A percentile compares a stretch with the other conserved stretches of the same genome.
These are phyloP conservation scores for Exsudoporus frostii DNA, from an alignment of 768 basidiomycete species.

Conservation along the genomic window DNA sequence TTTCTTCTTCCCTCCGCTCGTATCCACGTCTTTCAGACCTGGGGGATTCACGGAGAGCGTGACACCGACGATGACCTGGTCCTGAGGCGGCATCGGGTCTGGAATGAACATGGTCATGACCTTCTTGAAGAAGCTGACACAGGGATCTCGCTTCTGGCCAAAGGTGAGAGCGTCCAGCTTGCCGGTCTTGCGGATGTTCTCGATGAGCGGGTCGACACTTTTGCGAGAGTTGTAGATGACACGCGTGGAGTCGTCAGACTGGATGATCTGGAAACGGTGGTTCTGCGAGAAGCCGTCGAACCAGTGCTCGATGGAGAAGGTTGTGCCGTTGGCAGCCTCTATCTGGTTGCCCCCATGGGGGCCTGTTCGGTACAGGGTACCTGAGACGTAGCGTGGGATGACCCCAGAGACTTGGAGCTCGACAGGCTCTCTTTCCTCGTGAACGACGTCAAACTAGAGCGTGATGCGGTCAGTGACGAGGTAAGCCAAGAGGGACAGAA, in stretches of 20 bases:
- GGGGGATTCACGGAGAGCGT: constrained; percentile 32
- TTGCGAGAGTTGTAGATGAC: constrained; percentile 36
- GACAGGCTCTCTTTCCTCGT: constrained; percentile 28
- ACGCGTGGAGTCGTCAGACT: constrained; percentile 18
- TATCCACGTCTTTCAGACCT: constrained; percentile 22
- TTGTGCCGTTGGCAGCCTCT: constrained; percentile 14
- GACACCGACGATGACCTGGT: constrained; percentile 25
- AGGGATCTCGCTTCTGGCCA: constrained; percentile 34
- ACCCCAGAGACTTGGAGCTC: constrained; percentile 27
- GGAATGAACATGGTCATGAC: constrained; percentile 31
- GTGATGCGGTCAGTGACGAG: not conserved
- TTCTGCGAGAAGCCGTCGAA: constrained; percentile 41
- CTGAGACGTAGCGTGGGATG: constrained; percentile 36
- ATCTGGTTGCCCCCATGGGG: constrained; percentile 36
- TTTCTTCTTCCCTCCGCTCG: constrained; percentile 17
- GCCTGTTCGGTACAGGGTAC: constrained; percentile 38
- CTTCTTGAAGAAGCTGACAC: constrained; percentile 29
- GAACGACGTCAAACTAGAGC: constrained; percentile 26
- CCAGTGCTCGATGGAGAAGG: constrained; percentile 35
- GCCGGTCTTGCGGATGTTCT: constrained; percentile 27
- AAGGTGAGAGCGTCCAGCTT: constrained; percentile 18
- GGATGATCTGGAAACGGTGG: constrained; percentile 39
- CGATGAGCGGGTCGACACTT: constrained; percentile 28
- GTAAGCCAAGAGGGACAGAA: not conserved
- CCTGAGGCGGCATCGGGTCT: not conserved